Percentiles rank a stretch among this genome's conserved stretches.
phyloP scores from a whole-genome alignment of 495 filamentous ascomycete species.

The Cryomyces minteri region DNA sequence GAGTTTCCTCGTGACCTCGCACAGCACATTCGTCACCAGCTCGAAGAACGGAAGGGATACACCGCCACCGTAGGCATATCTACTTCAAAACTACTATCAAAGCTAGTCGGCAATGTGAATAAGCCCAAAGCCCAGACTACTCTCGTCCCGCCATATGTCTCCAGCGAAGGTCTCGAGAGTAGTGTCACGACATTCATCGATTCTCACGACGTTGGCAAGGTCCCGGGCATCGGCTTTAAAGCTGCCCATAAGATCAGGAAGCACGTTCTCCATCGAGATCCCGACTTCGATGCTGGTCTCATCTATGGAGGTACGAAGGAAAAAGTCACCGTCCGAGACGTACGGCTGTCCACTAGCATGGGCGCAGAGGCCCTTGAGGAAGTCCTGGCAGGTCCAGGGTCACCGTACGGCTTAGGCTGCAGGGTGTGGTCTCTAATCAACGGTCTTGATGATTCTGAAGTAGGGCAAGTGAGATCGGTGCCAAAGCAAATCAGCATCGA shows the following conservation, averaged over 20 bases:
- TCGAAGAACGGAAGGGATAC: conserved; percentile 67
- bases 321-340: conserved; percentile 42
- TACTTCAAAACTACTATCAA: conserved; percentile 68
- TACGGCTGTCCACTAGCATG: conserved; percentile 42
- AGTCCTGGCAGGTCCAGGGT: conserved; percentile 48
- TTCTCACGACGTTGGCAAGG: conserved; percentile 52
- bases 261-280: conserved; percentile 31
- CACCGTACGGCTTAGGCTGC: conserved; percentile 45
- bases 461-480: conserved; percentile 48
- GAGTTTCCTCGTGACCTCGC: conserved; percentile 60
- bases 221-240: conserved; percentile 75
- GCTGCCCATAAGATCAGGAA: conserved; percentile 50
- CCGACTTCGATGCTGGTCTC: conserved; percentile 22
- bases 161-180: conserved; percentile 13
- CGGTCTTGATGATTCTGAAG: conserved; percentile 44
- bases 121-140: conserved; percentile 80
- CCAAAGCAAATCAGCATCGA: conserved; percentile 90
- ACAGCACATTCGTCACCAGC: conserved; percentile 42
- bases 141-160: conserved; percentile 43
- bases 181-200: conserved; percentile 57
- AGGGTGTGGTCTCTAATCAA: conserved; percentile 44
- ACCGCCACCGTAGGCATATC: conserved; percentile 76
- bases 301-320: conserved; percentile 30
- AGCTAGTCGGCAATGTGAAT: conserved; percentile 66
- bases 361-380: conserved; percentile 38